A percentile compares a stretch with the other conserved stretches of the same genome.
These are phyloP conservation scores for Neurospora discreta DNA, from an alignment of 495 filamentous ascomycete species.

Conservation along the genomic window DNA sequence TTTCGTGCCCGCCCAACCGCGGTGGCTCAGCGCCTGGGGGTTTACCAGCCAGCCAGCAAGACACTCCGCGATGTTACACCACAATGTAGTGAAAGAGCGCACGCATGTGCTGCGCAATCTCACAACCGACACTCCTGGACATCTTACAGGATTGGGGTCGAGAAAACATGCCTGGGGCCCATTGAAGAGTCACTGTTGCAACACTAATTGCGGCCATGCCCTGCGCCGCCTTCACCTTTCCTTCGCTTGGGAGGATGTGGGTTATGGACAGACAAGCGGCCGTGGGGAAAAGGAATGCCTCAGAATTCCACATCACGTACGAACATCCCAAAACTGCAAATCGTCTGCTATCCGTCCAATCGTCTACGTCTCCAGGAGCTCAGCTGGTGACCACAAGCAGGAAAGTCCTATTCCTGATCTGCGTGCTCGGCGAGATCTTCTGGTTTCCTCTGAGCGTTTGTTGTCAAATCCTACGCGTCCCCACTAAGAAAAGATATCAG, in stretches of 20 bases:
- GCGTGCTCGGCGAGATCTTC: not conserved
- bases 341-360: not conserved
- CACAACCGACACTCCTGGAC: not conserved
- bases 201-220: not conserved
- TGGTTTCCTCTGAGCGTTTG: not conserved
- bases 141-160: not conserved
- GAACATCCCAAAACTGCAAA: not conserved
- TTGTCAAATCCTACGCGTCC: not conserved
- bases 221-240: not conserved
- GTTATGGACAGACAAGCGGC: not conserved
- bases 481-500: not conserved
- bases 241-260: not conserved
- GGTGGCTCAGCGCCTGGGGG: not conserved
- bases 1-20: not conserved
- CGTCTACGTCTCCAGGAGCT: not conserved
- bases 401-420: not conserved
- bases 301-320: not conserved
- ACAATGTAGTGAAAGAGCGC: not conserved
- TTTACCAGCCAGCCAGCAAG: not conserved
- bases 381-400: not conserved
- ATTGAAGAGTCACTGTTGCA: not conserved
- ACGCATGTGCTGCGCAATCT: not conserved
- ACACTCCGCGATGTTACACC: not conserved
- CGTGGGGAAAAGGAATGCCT: not conserved
- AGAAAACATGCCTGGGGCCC: not conserved